Percentiles rank a stretch among this genome's conserved stretches.
These are phyloP conservation scores for Backusella liffmaniae DNA, from an alignment of 192 early-diverging fungal species.

Conservation along the genomic window DNA sequence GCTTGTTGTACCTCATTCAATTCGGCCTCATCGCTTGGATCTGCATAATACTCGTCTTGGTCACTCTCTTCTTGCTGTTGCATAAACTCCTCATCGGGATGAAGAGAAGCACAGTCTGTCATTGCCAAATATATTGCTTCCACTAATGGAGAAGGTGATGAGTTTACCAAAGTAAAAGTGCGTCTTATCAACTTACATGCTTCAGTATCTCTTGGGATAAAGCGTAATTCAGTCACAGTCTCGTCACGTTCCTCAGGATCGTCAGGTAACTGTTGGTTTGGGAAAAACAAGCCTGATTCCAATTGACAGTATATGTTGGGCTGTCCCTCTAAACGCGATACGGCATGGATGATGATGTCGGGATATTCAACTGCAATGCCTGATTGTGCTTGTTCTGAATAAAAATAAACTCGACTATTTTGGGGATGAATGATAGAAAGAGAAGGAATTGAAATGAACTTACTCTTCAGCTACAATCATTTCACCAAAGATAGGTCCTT, in stretches of 20 bases:
- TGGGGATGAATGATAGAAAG: background rate
- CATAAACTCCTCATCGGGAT: constrained; percentile 59
- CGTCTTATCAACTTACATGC: constrained; percentile 40
- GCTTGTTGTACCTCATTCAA: constrained; percentile 41
- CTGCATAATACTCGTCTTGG: constrained; percentile 26
- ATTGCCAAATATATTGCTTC: constrained; percentile 65
- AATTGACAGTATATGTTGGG: constrained; percentile 71
- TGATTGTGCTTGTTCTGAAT: constrained; percentile 39
- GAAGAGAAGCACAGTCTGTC: constrained; percentile 63
- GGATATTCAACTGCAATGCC: constrained; percentile 62
- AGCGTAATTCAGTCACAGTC: constrained; percentile 50
- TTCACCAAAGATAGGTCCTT: constrained; percentile 39
- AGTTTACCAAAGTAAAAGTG: background rate
- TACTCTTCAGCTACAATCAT: constrained; percentile 51
- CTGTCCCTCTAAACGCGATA: constrained; percentile 50
- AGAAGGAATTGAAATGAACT: background rate
- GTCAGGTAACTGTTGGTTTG: constrained; percentile 31
- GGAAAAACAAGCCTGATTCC: constrained; percentile 40
- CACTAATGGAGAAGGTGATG: constrained; percentile 38
- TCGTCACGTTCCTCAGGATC: constrained; percentile 45
- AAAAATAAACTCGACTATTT: constrained; percentile 53
- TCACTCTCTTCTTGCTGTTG: constrained; percentile 43
- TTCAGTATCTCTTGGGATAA: constrained; percentile 57
- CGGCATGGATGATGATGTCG: constrained; percentile 69
- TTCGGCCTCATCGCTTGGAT: constrained; percentile 37